Percentiles rank a stretch among this genome's conserved stretches.
These are phyloP conservation scores for Neoascochyta sp. DNA, from an alignment of 2,329 filamentous ascomycete genomes.

Conservation along the genomic window DNA sequence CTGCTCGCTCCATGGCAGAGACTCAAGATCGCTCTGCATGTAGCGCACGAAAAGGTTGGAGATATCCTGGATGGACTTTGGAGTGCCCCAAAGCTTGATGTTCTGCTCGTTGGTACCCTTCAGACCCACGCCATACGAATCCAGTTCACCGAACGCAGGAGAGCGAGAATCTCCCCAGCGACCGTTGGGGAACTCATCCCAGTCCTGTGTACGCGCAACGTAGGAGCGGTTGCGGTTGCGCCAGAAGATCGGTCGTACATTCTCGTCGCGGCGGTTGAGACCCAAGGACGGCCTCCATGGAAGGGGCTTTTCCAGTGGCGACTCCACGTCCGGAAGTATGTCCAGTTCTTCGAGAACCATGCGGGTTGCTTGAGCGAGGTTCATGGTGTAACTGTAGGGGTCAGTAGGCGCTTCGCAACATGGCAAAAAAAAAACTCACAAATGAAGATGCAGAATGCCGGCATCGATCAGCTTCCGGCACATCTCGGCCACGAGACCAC, in stretches of 20 bases:
- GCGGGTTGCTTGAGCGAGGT: constrained; percentile 86
- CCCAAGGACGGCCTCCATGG: constrained; percentile 95
- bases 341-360: constrained; percentile 90
- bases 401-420: constrained; percentile 9
- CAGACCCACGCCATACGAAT: constrained; percentile 88
- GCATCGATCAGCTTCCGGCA: constrained; percentile 79
- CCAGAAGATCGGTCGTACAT: constrained; percentile 98
- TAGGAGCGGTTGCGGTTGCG: constrained; percentile 95
- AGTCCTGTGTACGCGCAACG: constrained; percentile 90
- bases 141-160: constrained; percentile 91
- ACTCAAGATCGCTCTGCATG: constrained; percentile 73
- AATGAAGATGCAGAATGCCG: constrained; percentile 86
- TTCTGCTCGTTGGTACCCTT: constrained; percentile 96
- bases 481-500: constrained; percentile 81
- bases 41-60: constrained; percentile 81
- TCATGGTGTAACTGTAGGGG: constrained; percentile 80
- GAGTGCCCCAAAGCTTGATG: constrained; percentile 89
- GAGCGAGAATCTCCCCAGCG: constrained; percentile 97
- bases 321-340: constrained; percentile 72
- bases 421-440: constrained; percentile 47
- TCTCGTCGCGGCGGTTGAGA: constrained; percentile 83
- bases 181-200: constrained; percentile 98
- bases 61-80: constrained; percentile 73
- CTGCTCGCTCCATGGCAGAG: constrained; percentile 90
- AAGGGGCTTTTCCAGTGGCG: constrained; percentile 80